Percentiles rank a stretch among this genome's conserved stretches.
Conservation (phyloP, 176 grass and related monocot genomes). For the Bolboschoenus planiculmis region DNA sequence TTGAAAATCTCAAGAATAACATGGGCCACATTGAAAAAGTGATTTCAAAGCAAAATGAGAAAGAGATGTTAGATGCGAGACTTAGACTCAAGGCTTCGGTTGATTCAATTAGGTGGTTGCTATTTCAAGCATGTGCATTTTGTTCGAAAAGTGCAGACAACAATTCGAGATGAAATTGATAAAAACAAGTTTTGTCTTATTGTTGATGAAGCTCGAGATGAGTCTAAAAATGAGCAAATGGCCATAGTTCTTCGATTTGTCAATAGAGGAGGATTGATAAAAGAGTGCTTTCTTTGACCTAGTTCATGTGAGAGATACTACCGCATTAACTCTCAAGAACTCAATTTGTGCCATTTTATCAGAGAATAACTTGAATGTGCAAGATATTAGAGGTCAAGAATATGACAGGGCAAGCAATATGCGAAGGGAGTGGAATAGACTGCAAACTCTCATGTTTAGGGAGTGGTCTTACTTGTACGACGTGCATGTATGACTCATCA, state of each 20-base stretch:
- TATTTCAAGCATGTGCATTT: neutral
- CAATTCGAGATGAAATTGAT: neutral
- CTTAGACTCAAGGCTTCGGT: neutral
- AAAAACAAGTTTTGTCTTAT: neutral
- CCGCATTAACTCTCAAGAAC: neutral
- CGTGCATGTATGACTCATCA: neutral
- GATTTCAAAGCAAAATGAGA: neutral
- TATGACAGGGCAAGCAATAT: conserved; percentile 27
- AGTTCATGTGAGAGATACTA: neutral
- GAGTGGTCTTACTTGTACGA: neutral
- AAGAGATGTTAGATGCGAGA: neutral
- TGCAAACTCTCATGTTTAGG: neutral
- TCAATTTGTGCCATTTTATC: conserved; percentile 8
- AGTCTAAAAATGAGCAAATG: neutral
- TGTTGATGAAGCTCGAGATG: neutral
- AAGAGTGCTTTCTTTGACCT: neutral
- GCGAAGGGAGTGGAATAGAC: conserved; percentile 3
- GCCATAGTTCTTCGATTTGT: neutral
- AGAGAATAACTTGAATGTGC: neutral
- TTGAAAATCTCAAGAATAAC: neutral
- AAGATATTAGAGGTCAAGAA: conserved; percentile 4
- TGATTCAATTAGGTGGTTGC: neutral
- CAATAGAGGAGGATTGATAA: neutral
- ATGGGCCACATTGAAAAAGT: neutral
- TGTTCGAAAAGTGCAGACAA: neutral